phyloP scores from a whole-genome alignment of 352 stramenopile genomes.

The Pythium dissotocum region DNA sequence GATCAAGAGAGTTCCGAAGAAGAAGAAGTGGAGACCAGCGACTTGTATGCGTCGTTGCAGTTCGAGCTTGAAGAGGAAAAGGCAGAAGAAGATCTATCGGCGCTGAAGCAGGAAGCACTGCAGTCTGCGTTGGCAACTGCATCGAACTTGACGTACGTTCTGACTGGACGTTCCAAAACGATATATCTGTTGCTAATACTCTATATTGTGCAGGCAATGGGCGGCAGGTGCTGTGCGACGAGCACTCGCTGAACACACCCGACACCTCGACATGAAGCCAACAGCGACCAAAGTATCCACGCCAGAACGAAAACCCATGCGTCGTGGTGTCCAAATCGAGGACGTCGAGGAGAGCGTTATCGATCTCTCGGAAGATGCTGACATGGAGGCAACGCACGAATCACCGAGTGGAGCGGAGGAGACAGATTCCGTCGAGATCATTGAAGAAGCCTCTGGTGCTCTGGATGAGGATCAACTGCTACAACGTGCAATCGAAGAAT shows the following conservation, averaged over 20 bases:
- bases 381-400: background rate
- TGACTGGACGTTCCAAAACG: background rate
- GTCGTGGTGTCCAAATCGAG: background rate
- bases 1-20: constrained; percentile 19
- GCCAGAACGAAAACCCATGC: background rate
- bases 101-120: constrained; percentile 67
- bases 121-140: constrained; percentile 77
- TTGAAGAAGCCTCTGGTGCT: background rate
- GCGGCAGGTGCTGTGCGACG: constrained; percentile 73
- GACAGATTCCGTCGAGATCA: constrained; percentile 5
- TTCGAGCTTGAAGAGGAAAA: constrained; percentile 74
- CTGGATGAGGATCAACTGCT: constrained; percentile 24
- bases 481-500: constrained; percentile 28
- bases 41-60: constrained; percentile 53
- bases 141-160: constrained; percentile 76
- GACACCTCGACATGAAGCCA: constrained; percentile 21
- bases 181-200: background rate
- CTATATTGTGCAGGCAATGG: constrained; percentile 57
- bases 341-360: background rate
- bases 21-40: constrained; percentile 35
- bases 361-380: constrained; percentile 13
- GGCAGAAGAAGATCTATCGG: constrained; percentile 60
- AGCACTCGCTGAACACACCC: constrained; percentile 65
- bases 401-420: background rate
- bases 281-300: background rate